A percentile compares a stretch with the other conserved stretches of the same genome.
phyloP scores from a whole-genome alignment of 2,329 filamentous ascomycete genomes.

The Coniochaeta ligniaria region DNA sequence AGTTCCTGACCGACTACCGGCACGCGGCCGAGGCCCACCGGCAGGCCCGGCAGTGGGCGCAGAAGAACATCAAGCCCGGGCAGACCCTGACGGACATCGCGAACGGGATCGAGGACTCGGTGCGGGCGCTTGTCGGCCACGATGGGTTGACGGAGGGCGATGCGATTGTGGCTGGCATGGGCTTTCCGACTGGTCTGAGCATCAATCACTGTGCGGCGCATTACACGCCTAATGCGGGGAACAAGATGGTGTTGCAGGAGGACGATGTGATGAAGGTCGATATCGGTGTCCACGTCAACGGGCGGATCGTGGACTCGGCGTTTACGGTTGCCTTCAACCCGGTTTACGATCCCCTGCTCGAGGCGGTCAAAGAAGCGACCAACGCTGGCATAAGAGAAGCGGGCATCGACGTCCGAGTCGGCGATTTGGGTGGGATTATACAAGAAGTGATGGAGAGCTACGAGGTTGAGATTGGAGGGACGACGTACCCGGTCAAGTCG shows the following conservation, averaged over 20 bases:
- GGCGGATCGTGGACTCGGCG: slow-evolving; percentile 73
- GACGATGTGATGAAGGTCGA: slow-evolving; percentile 79
- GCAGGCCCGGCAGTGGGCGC: slow-evolving; percentile 74
- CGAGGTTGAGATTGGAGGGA: slow-evolving; percentile 76
- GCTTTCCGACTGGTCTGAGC: slow-evolving; percentile 75
- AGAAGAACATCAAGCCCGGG: slow-evolving; percentile 72
- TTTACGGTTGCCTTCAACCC: slow-evolving; percentile 74
- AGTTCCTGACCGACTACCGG: slow-evolving; percentile 72
- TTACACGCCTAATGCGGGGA: slow-evolving; percentile 77
- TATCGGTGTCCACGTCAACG: slow-evolving; percentile 75
- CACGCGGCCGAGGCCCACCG: slow-evolving; percentile 73
- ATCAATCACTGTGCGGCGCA: slow-evolving; percentile 79
- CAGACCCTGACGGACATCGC: slow-evolving; percentile 72
- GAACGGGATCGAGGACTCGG: slow-evolving; percentile 73
- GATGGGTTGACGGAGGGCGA: slow-evolving; percentile 70
- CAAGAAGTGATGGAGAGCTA: slow-evolving; percentile 93
- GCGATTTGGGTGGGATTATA: slow-evolving; percentile 75
- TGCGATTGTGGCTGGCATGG: slow-evolving; percentile 68
- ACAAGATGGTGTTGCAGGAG: slow-evolving; percentile 65
- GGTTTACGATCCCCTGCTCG: slow-evolving; percentile 66
- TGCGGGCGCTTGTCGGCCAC: slow-evolving; percentile 68
- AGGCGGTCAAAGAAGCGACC: slow-evolving; percentile 67
- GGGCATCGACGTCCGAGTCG: slow-evolving; percentile 84
- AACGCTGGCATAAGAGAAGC: slow-evolving; percentile 86
- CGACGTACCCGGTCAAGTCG: slow-evolving; percentile 71